Base-by-base conservation (phyloP, 176 grass and related monocot genomes). In the Phoenix roebelenii region DNA sequence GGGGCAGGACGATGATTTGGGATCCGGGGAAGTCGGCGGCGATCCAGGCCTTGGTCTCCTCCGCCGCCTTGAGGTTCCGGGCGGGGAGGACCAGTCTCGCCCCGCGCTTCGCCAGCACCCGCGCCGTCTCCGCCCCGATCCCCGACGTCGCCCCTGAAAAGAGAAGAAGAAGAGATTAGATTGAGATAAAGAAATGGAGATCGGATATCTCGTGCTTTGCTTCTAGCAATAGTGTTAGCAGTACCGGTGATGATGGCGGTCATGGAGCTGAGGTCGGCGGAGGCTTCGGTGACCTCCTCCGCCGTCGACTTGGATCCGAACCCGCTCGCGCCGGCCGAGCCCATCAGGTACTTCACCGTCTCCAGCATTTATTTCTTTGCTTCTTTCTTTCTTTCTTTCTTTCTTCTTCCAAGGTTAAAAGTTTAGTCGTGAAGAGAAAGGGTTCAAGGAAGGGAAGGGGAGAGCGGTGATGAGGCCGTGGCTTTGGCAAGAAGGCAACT, bases 111-210 rank as follows among this genome's bases (percentile, higher is more conserved):
- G 93, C 93, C 55, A 98, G 87, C 59, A 91, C 87, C 3, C 87
- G 81, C 49, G 93, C 93, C 50, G 87, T 97, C 79, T 97, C 93
- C 0, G 81, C 87, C 0, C 93, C 93, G 57, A 97, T 98, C 22
- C 93, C 93, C 9, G 93, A 98, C 29, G 93, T 98, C 4, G 93
- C 93, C 51, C 85, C 86, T 81, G 58, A n/a, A 6, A 22, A 19
- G 35, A 9, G 28, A 30, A 30, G 28, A 30, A 30, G 28, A 28
- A 28, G 18, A 16, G 49, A n/a, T 29, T 12, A 35, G 12, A 26
- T 30, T 49, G 54, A 5, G 7, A 56, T 18, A 12, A 57, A 22
- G n/a, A 6, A 7, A 23, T 5, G 3, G 9, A 10, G 18, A 25
- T 16, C 3, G 14, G 24, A 19, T 14, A 14, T 12, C 3, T 54